Conservation (phyloP, 768 basidiomycete species). For the Rubroboletus pulcherrimus region DNA sequence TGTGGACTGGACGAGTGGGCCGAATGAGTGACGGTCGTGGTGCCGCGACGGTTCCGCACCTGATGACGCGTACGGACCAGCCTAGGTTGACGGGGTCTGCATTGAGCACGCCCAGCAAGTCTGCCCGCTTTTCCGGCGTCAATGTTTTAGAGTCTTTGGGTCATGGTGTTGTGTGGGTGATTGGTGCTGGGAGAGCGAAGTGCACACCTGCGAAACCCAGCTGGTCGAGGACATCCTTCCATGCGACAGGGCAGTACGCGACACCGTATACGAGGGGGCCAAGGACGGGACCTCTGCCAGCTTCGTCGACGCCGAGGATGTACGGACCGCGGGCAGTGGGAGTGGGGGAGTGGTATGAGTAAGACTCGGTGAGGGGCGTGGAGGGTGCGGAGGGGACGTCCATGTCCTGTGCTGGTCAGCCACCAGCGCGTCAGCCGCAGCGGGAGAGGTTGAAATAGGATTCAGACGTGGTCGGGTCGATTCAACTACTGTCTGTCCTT, state of each 20-base stretch:
- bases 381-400: conserved; percentile 57
- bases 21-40: background rate
- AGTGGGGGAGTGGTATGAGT: conserved; percentile 71
- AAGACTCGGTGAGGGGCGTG: conserved; percentile 59
- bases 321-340: conserved; percentile 75
- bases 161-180: background rate
- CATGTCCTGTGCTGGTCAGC: conserved; percentile 2
- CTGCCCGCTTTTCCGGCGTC: conserved; percentile 62
- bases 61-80: conserved; percentile 80
- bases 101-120: conserved; percentile 62
- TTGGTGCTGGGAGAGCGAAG: background rate
- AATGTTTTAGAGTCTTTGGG: conserved; percentile 89
- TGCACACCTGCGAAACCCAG: conserved; percentile 87
- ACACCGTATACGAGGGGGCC: conserved; percentile 96
- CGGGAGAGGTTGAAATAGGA: conserved; percentile 3
- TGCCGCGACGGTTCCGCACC: conserved; percentile 34
- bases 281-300: conserved; percentile 91
- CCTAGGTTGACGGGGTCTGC: conserved; percentile 69
- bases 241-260: conserved; percentile 85
- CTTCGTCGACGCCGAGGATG: conserved; percentile 98
- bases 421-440: conserved; percentile 10
- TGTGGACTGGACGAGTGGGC: conserved; percentile 60
- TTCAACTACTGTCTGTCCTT: background rate
- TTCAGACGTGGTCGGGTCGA: background rate
- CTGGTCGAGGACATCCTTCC: conserved; percentile 64